A percentile compares a stretch with the other conserved stretches of the same genome.
These are phyloP conservation scores for Nicotiana sylvestris DNA, from an alignment of 257 asterid genomes.

Conservation along the genomic window DNA sequence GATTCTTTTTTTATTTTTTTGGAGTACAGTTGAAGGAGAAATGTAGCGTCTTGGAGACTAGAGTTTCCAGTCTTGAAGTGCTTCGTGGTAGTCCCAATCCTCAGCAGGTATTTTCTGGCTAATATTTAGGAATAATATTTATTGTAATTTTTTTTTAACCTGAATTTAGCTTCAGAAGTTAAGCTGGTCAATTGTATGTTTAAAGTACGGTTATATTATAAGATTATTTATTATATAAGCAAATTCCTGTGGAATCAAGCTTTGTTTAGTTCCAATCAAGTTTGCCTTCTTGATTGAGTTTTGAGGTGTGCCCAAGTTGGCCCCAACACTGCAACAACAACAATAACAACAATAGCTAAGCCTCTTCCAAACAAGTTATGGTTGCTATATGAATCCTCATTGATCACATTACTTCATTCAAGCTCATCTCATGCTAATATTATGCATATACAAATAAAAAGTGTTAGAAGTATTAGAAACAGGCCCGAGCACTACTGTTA, in stretches of 20 bases:
- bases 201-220: background rate
- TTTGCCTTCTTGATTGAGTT: too few relatives aligned
- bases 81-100: conserved; percentile 26
- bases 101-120: conserved; percentile 24
- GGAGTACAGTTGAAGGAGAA: conserved; percentile 39
- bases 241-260: background rate
- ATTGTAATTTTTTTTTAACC: background rate
- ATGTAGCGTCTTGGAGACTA: conserved; percentile 41
- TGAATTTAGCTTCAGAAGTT: background rate
- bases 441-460: too few relatives aligned
- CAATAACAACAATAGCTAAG: background rate
- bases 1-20: background rate
- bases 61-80: conserved; percentile 56
- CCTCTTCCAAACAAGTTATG: background rate
- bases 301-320: background rate
- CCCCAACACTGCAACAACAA: too few relatives aligned
- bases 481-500: background rate
- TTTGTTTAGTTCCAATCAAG: background rate
- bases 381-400: background rate
- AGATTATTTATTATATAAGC: background rate
- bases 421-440: background rate
- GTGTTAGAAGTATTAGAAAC: too few relatives aligned
- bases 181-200: background rate
- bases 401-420: background rate
- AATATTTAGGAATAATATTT: background rate